Evolutionary conservation across 768 basidiomycete species (phyloP).

Genomic region (Pisolithus orientalis): DNA sequence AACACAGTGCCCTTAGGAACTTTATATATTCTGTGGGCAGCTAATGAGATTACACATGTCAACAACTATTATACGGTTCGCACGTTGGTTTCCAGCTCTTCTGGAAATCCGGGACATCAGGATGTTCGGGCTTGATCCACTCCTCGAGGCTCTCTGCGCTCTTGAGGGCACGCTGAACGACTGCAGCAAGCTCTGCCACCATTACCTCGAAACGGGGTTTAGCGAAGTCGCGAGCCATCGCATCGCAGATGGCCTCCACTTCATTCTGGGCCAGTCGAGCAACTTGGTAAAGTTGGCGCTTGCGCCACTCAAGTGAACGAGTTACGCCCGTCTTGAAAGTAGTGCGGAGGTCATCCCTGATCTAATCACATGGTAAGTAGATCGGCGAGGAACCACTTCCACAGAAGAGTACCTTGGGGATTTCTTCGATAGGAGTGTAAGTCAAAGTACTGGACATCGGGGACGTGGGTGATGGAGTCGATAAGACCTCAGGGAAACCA

Average conservation of each 20-base stretch:
- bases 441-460: background rate
- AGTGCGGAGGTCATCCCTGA: conserved; percentile 31
- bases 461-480: too few relatives aligned
- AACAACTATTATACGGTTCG: background rate
- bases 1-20: conserved; percentile 57
- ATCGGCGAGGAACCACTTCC: too few relatives aligned
- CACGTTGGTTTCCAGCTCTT: conserved; percentile 45
- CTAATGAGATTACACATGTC: background rate
- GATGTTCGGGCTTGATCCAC: conserved; percentile 49
- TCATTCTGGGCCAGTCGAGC: conserved; percentile 62
- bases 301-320: conserved; percentile 51
- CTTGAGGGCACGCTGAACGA: conserved; percentile 38
- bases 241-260: conserved; percentile 41
- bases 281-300: conserved; percentile 58
- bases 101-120: conserved; percentile 34
- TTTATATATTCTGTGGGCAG: conserved; percentile 34
- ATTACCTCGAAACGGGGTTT: conserved; percentile 35
- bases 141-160: conserved; percentile 46
- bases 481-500: too few relatives aligned
- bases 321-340: conserved; percentile 48
- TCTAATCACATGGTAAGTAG: conserved; percentile 15
- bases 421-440: conserved; percentile 17
- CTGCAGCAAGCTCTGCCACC: conserved; percentile 37
- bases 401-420: conserved; percentile 18
- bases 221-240: conserved; percentile 38